phyloP scores from a whole-genome alignment of 2,329 filamentous ascomycete species.

The Mollisiaceae sp. region DNA sequence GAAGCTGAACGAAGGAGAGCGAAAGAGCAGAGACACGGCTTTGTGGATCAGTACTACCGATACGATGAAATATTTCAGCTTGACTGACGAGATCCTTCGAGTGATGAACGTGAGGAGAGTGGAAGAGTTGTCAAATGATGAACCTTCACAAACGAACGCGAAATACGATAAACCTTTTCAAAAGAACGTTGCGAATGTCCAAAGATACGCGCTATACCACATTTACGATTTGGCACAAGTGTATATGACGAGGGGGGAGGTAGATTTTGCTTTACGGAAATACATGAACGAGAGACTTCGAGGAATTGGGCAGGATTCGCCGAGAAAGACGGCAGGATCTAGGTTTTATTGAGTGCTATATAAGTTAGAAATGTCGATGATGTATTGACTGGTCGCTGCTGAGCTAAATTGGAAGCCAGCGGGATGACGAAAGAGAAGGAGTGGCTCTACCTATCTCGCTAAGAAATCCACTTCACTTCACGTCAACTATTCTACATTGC shows the following conservation, averaged over 20 bases:
- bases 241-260: conserved; percentile 7
- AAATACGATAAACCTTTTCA: too few relatives aligned
- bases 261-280: background rate
- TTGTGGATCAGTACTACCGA: background rate
- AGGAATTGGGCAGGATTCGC: background rate
- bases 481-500: background rate
- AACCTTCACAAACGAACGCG: background rate
- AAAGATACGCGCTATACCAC: conserved; percentile 6
- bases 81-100: background rate
- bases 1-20: conserved; percentile 5
- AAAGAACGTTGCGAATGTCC: background rate
- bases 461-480: background rate
- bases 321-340: background rate
- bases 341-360: background rate
- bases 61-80: background rate
- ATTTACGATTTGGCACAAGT: conserved; percentile 6
- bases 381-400: background rate
- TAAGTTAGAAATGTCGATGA: background rate
- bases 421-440: background rate
- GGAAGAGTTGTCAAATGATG: background rate
- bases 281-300: conserved; percentile 7
- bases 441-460: background rate
- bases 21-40: background rate
- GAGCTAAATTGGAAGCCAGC: background rate
- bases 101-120: background rate